A percentile compares a stretch with the other conserved stretches of the same genome.
phyloP scores from a whole-genome alignment of 2,329 filamentous ascomycete species.

The Cercospora citrullina region DNA sequence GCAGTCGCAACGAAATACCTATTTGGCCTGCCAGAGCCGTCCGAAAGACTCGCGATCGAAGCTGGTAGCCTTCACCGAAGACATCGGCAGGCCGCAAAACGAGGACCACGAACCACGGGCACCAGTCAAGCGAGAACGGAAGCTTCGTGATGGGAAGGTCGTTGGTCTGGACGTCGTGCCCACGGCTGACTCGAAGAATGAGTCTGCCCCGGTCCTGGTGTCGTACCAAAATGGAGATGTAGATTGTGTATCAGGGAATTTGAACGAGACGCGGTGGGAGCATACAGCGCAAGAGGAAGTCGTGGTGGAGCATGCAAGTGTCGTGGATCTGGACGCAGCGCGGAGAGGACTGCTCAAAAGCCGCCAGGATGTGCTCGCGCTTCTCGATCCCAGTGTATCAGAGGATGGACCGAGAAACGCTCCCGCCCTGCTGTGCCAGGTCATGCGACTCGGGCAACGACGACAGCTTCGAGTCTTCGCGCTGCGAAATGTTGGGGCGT shows the following conservation, averaged over 20 bases:
- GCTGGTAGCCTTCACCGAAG: slow-evolving; percentile 57
- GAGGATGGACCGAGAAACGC: not conserved
- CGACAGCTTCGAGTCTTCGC: slow-evolving; percentile 24
- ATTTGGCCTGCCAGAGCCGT: slow-evolving; percentile 52
- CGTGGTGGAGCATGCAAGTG: slow-evolving; percentile 31
- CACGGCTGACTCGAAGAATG: slow-evolving; percentile 1
- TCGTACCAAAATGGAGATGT: slow-evolving; percentile 36
- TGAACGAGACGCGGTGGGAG: slow-evolving; percentile 32
- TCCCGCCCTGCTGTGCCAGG: slow-evolving; percentile 27
- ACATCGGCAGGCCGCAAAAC: slow-evolving; percentile 34
- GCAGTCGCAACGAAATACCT: slow-evolving; percentile 56
- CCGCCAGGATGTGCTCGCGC: slow-evolving; percentile 47
- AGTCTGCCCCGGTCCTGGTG: slow-evolving; percentile 27
- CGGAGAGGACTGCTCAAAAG: slow-evolving; percentile 47
- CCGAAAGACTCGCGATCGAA: slow-evolving; percentile 50
- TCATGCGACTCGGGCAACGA: slow-evolving; percentile 17
- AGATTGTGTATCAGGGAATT: slow-evolving; percentile 35
- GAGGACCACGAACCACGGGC: slow-evolving; percentile 34
- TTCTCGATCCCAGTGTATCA: slow-evolving; percentile 35
- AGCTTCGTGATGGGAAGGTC: slow-evolving; percentile 37
- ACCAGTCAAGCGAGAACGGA: slow-evolving; percentile 33
- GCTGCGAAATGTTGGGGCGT: slow-evolving; percentile 20
- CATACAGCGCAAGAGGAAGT: slow-evolving; percentile 26
- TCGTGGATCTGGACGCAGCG: slow-evolving; percentile 41
- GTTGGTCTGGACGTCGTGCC: slow-evolving; percentile 27